A percentile compares a stretch with the other conserved stretches of the same genome.
Conservation (phyloP, 257 asterid genomes). For the Solanum chmielewskii region DNA sequence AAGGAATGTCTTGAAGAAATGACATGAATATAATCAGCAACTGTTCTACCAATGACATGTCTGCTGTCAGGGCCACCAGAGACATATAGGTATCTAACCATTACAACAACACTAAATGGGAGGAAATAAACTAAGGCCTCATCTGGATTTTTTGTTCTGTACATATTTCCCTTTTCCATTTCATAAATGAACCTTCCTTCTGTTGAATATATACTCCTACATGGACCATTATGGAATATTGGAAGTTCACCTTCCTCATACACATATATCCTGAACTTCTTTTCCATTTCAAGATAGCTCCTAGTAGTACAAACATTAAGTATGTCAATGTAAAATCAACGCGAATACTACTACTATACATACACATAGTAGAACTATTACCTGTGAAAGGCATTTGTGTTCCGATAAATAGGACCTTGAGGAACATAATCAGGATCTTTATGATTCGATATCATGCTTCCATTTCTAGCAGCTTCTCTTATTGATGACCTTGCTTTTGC, state of each 20-base stretch:
- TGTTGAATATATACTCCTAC: slow-evolving; percentile 62
- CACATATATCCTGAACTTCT: slow-evolving; percentile 51
- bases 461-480: slow-evolving; percentile 21
- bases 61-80: slow-evolving; percentile 24
- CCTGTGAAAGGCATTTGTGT: slow-evolving; percentile 34
- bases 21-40: slow-evolving; percentile 47
- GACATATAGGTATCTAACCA: slow-evolving; percentile 54
- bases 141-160: slow-evolving; percentile 44
- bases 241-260: slow-evolving; percentile 86
- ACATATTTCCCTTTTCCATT: slow-evolving; percentile 47
- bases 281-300: slow-evolving; percentile 79
- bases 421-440: slow-evolving; percentile 27
- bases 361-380: background rate
- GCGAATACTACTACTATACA: background rate
- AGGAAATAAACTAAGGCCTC: slow-evolving; percentile 69
- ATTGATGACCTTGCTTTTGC: slow-evolving; percentile 19
- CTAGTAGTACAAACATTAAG: slow-evolving; percentile 16
- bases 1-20: slow-evolving; percentile 49
- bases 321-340: background rate
- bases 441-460: slow-evolving; percentile 13
- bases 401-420: slow-evolving; percentile 23
- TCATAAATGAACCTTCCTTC: slow-evolving; percentile 79
- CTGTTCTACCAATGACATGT: slow-evolving; percentile 36
- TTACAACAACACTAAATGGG: slow-evolving; percentile 61
- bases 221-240: slow-evolving; percentile 71